Base-by-base conservation (phyloP, 495 filamentous ascomycete genomes). In the Filosporella fistucella region DNA sequence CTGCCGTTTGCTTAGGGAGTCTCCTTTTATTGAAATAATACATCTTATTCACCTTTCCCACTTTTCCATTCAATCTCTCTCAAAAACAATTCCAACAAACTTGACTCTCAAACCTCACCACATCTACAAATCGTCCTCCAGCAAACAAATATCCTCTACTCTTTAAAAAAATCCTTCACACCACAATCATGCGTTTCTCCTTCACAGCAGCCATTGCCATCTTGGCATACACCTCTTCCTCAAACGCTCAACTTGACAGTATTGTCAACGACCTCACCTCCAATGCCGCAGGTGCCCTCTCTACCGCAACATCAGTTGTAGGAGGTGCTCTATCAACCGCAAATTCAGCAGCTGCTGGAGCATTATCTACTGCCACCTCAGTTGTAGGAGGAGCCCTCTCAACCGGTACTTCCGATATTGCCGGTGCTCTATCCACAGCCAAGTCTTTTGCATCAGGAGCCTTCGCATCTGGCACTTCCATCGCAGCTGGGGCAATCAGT, bases 121-220 rank as follows among this genome's bases (percentile, higher is more conserved):
- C n/a, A n/a, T n/a, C n/a, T n/a, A n/a, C n/a, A n/a, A n/a, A n/a
- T n/a, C n/a, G n/a, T n/a, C n/a, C n/a, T n/a, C n/a, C n/a, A 38
- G 3, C n/a, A 4, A 38, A 22, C 35, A 21, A 20, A 10, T 38
- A 3, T 7, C 20, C 16, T 38, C 35, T n/a, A 21, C 35, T 21
- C 35, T 21, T 20, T 21, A 12, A 35, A 20, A 38, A 38, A 38
- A 3, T 21, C 7, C 4, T 33, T 8, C 32, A 18, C 28, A 20
- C 6, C 42, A 33, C 11, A 26, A 52, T 34, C 14, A 49, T 52
- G 53, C 55, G 50, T 40, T 51, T 51, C 30, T 57, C 57, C 10
- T 46, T 50, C 25, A 28, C 54, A 11, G 50, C 57, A 33, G 54
- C 48, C 16, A 44, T 56, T 11, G 54, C 47, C 39, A 43, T 51